A percentile compares a stretch with the other conserved stretches of the same genome.
Conservation (phyloP, 441 rosid species). For the Arabidopsis hybrid region DNA sequence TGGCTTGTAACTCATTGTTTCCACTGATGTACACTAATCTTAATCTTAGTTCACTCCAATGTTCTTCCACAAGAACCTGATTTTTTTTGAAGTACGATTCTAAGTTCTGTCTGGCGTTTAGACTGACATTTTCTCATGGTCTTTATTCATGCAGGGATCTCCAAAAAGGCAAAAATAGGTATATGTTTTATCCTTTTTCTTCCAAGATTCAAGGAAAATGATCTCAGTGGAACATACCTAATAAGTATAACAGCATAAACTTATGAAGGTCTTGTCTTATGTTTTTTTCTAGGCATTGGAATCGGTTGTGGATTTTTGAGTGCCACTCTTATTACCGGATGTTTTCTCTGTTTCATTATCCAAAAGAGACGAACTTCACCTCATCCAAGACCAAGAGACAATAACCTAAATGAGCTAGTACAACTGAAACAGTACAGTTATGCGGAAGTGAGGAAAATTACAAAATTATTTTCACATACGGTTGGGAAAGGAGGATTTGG, state of each 20-base stretch:
- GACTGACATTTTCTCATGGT: slow-evolving; percentile 4
- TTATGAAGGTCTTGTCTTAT: background rate
- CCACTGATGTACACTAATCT: too few relatives aligned
- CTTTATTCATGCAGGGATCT: background rate
- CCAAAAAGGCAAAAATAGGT: slow-evolving; percentile 9
- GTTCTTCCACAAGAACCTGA: background rate
- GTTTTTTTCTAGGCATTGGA: slow-evolving; percentile 51
- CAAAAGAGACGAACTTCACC: background rate
- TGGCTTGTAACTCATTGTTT: background rate
- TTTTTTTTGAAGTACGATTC: background rate
- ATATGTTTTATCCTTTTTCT: background rate
- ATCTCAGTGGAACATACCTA: background rate
- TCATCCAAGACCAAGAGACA: too few relatives aligned
- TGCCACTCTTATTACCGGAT: slow-evolving; percentile 39
- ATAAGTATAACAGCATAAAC: background rate
- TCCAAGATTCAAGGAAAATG: background rate
- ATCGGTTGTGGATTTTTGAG: slow-evolving; percentile 50
- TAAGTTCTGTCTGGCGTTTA: background rate
- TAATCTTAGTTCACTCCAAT: background rate
- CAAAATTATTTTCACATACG: background rate
- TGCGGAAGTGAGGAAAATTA: background rate
- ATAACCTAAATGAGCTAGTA: too few relatives aligned
- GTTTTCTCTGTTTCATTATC: slow-evolving; percentile 24
- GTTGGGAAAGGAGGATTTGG: slow-evolving; percentile 11
- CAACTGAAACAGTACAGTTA: too few relatives aligned